These are phyloP conservation scores for Cyberlindnera euphorbiae DNA, from an alignment of 805 yeast genomes.

Conservation along the genomic window DNA sequence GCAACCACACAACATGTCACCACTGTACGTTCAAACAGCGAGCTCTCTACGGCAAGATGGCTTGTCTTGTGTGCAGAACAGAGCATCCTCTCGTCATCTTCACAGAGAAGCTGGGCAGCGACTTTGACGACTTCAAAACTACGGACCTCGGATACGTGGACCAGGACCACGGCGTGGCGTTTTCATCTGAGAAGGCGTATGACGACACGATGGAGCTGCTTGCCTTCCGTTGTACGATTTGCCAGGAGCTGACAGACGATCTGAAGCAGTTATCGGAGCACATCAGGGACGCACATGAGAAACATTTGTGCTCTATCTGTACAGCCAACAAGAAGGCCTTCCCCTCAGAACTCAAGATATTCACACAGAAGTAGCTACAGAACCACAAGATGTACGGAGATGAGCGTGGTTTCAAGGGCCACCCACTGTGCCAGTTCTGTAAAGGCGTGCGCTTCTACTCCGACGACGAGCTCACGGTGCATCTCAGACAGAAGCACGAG, in stretches of 20 bases:
- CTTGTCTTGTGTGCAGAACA: constrained; percentile 82
- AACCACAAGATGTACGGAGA: constrained; percentile 76
- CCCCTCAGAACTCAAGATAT: constrained; percentile 61
- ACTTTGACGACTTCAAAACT: constrained; percentile 34
- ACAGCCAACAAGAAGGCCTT: constrained; percentile 73
- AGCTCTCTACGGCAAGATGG: constrained; percentile 65
- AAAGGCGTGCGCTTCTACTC: constrained; percentile 72
- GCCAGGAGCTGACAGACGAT: constrained; percentile 36
- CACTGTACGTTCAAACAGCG: constrained; percentile 78
- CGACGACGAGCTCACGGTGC: constrained; percentile 78
- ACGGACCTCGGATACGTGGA: constrained; percentile 31
- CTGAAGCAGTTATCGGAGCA: constrained; percentile 65
- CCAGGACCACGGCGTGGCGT: constrained; percentile 50
- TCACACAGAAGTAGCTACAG: constrained; percentile 55
- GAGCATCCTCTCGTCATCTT: constrained; percentile 56
- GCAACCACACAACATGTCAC: constrained; percentile 84
- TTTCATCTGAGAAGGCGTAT: constrained; percentile 48
- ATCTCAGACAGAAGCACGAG: constrained; percentile 80
- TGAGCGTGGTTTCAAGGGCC: constrained; percentile 75
- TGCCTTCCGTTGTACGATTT: constrained; percentile 45
- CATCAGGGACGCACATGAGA: constrained; percentile 54
- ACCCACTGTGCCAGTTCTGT: constrained; percentile 85
- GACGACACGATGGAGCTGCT: constrained; percentile 48
- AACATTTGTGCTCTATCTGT: constrained; percentile 70
- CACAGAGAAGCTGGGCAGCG: constrained; percentile 40